Evolutionary conservation across 2,329 filamentous ascomycete genomes (phyloP), one percentile per base, ranked within the genome.

Genomic region (Arthroderma sp.): DNA sequence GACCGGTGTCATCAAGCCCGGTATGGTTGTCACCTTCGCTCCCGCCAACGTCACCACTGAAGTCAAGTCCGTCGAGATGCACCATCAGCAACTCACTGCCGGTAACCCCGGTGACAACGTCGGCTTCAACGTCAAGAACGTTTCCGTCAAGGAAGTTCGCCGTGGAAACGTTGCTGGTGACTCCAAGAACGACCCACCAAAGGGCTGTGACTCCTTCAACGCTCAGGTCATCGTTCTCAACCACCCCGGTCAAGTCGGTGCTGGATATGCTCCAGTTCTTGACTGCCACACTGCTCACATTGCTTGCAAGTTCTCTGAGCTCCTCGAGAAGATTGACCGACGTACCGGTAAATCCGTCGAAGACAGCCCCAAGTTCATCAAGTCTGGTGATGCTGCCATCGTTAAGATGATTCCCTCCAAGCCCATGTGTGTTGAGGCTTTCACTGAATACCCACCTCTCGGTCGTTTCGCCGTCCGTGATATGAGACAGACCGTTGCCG

Each of bases 121-220:
- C 71, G 91, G 91, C 64, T 98, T 98, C 88, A 98, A 98, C 85
- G 89, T 98, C 77, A 98, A 98, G 88, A 98, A 98, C 91, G 91
- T 98, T 66, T 96, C 91, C 73, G 91, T 98, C 77, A 98, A 98
- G 88, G 91, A 98, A 72, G 94, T 98, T 68, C 91, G 91, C 75
- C 91, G 91, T 94, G 91, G 91, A 68, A 96, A 98, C 83, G 91
- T 98, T 63, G 85, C 85, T 65, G 86, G 87, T 86, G 91, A 98
- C 86, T 89, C 85, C 81, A 98, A 98, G 88, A 93, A 94, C 79
- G 91, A 98, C 77, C 91, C 91, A 63, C 86, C 91, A 57, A 69
- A 74, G 68, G 91, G 78, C 65, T 80, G 79, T 65, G 87, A 89
- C 64, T 88, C 83, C 65, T 98, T 98, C 87, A 93, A 86, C 72